Evolutionary conservation across 352 stramenopile genomes (phyloP), one percentile per base, ranked within the genome.

Genomic region (Globisporangium yorkense): DNA sequence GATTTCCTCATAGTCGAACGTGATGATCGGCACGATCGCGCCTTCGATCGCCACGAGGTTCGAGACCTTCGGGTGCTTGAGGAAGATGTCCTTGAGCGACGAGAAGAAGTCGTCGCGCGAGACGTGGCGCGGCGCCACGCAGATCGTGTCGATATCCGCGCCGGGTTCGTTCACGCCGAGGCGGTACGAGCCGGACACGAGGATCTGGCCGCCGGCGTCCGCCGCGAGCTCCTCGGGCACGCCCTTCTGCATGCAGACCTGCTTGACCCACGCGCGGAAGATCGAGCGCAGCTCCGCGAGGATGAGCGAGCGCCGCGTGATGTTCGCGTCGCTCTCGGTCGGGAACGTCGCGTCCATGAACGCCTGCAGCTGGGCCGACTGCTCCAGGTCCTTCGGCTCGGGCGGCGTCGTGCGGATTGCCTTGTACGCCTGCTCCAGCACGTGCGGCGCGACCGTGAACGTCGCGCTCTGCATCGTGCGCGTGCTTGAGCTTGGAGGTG

Each of bases 1-100:
- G 65, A 99, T 97, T 54, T 97, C 96, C 65, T 99, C 93, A 66
- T 98, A 98, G 77, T 99, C 96, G 66, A 99, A 99, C 16, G 96
- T 99, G 49, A 99, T 84, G 65, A 99, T 98, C 2, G 97, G 97
- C 55, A 99, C 96, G 18, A 97, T 85, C 1, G 96, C 94, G 49
- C 84, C 84, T 65, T 96, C 86, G 54, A 96, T 96, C 5, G 86
- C 61, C 48, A 94, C 82, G 20, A 96, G 65, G 57, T 87, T 84
- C 37, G 72, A 94, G 15, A 99, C 96, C 58, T 98, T 97, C 1
- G 93, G 87, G 76, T 99, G 80, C 47, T 81, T 74, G 33, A 94
- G 66, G 50, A 99, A 96, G 54, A 96, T 91, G 51, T 97, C 85
- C 59, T 96, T 88, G 16, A 97, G 71, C 49, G 84, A 92, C 54